phyloP scores from a whole-genome alignment of 768 basidiomycete genomes.

The Tulasnella sp. region DNA sequence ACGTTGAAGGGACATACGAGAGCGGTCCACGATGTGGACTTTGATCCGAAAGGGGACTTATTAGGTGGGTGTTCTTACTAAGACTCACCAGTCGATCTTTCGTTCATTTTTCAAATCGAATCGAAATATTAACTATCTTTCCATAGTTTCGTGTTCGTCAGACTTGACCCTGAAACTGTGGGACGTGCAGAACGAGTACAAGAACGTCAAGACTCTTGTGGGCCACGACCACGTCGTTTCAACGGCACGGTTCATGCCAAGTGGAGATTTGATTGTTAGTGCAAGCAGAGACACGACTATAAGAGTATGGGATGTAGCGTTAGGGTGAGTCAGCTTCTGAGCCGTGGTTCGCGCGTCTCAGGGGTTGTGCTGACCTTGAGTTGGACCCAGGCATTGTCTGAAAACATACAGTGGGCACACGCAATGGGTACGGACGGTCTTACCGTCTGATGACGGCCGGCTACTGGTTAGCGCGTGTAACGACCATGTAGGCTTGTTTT shows the following conservation, averaged over 20 bases:
- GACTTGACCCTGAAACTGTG: slow-evolving; percentile 89
- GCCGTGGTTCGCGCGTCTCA: background rate
- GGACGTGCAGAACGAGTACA: slow-evolving; percentile 84
- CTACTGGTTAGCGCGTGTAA: slow-evolving; percentile 72
- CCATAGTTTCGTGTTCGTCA: slow-evolving; percentile 58
- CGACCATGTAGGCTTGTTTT: slow-evolving; percentile 54
- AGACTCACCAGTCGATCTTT: background rate
- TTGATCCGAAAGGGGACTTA: slow-evolving; percentile 77
- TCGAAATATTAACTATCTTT: background rate
- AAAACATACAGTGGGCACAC: slow-evolving; percentile 66
- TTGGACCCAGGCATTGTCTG: slow-evolving; percentile 46
- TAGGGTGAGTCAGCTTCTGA: slow-evolving; percentile 44
- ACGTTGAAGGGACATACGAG: slow-evolving; percentile 90
- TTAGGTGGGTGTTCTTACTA: slow-evolving; percentile 40
- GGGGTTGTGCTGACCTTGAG: background rate
- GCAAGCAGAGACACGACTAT: slow-evolving; percentile 84
- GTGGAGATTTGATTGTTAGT: slow-evolving; percentile 72
- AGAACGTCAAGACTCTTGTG: slow-evolving; percentile 73
- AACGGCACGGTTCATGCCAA: slow-evolving; percentile 71
- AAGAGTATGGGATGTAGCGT: slow-evolving; percentile 74
- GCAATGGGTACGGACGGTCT: slow-evolving; percentile 67
- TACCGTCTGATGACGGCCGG: slow-evolving; percentile 49
- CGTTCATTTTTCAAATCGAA: background rate
- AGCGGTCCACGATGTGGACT: slow-evolving; percentile 77
- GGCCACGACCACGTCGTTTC: slow-evolving; percentile 92